Evolutionary conservation across 2,329 filamentous ascomycete species (phyloP).

Genomic region (Phaeosphaeriaceae sp.): DNA sequence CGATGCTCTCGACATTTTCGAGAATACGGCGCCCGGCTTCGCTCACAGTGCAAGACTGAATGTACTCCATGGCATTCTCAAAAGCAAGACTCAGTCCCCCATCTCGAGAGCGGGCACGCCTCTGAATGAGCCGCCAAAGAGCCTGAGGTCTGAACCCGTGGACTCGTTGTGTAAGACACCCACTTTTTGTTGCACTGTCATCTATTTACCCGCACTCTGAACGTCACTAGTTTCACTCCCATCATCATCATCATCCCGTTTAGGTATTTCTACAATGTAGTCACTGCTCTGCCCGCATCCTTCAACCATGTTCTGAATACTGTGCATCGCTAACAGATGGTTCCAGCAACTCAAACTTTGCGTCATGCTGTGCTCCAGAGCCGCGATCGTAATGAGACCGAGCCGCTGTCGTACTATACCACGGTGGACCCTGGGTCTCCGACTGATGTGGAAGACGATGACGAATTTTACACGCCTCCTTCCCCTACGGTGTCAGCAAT

Average conservation of each 20-base stretch:
- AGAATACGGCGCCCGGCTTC: constrained; percentile 9
- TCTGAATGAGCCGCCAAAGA: constrained; percentile 13
- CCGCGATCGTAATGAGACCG: background rate
- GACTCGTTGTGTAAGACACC: constrained; percentile 17
- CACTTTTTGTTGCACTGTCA: background rate
- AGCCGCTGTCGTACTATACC: constrained; percentile 17
- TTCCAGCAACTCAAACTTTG: background rate
- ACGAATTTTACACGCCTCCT: constrained; percentile 27
- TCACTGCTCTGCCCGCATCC: background rate
- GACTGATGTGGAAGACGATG: constrained; percentile 41
- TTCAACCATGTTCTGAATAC: background rate
- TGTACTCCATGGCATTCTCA: constrained; percentile 21
- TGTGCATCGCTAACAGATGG: background rate
- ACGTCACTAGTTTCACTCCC: background rate
- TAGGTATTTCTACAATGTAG: background rate
- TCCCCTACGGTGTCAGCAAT: constrained; percentile 33
- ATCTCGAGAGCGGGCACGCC: constrained; percentile 9
- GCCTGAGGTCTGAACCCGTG: constrained; percentile 3
- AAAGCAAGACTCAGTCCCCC: constrained; percentile 2
- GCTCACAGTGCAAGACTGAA: constrained; percentile 7
- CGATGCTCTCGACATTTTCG: constrained; percentile 24
- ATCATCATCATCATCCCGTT: background rate
- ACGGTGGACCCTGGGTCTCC: constrained; percentile 33
- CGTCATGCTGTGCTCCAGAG: constrained; percentile 4
- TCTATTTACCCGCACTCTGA: background rate